These are phyloP conservation scores for Cryptococcus maquisensis DNA, from an alignment of 1,284 basidiomycete genomes.

Conservation along the genomic window DNA sequence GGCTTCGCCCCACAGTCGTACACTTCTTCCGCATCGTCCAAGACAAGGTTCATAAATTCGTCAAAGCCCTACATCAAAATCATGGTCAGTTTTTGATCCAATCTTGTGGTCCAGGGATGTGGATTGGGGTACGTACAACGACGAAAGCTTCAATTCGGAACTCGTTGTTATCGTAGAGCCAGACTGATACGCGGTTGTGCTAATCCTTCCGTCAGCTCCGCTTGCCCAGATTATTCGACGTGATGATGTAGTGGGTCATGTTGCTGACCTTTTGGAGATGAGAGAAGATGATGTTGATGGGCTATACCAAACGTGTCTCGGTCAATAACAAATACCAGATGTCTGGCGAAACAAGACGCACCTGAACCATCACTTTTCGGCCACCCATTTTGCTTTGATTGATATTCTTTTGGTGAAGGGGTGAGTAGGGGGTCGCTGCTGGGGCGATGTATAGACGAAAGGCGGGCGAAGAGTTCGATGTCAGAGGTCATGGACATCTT, in stretches of 20 bases:
- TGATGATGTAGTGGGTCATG: neutral
- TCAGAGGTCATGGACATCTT: neutral
- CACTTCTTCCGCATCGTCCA: conserved; percentile 94
- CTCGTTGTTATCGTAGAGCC: conserved; percentile 96
- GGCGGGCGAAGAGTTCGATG: neutral
- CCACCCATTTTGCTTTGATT: conserved; percentile 65
- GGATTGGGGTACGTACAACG: conserved; percentile 59
- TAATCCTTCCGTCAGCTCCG: conserved; percentile 43
- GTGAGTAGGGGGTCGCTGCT: conserved; percentile 11
- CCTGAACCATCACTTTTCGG: conserved; percentile 96
- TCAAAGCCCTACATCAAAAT: conserved; percentile 81
- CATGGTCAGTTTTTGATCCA: neutral
- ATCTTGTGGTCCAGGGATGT: neutral
- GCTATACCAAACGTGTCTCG: conserved; percentile 17
- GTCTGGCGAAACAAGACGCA: conserved; percentile 51
- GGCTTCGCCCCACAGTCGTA: conserved; percentile 83
- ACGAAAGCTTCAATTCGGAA: conserved; percentile 97
- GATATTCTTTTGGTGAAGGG: neutral
- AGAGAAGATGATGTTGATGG: conserved; percentile 98
- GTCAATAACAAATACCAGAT: neutral
- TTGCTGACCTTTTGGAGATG: conserved; percentile 67
- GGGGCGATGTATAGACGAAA: conserved; percentile 4
- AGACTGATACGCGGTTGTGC: conserved; percentile 83
- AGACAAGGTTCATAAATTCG: conserved; percentile 98
- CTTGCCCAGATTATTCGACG: neutral